Conservation (phyloP, 371 early-diverging fungal species). For the Funneliformis caledonium region DNA sequence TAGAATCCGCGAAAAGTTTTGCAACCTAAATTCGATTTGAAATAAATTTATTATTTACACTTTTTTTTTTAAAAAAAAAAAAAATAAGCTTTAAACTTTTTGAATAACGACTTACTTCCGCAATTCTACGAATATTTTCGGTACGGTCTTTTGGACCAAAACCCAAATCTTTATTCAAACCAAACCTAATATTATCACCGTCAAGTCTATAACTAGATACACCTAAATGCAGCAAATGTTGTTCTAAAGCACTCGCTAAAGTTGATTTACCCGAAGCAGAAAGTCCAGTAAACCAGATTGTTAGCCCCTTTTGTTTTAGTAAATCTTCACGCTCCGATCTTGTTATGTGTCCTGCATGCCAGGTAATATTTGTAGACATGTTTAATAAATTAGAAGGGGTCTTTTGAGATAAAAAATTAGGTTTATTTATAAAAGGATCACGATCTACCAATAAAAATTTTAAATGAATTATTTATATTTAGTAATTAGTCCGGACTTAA, state of each 20-base stretch:
- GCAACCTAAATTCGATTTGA: conserved; percentile 59
- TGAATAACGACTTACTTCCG: conserved; percentile 65
- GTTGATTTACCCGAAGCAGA: conserved; percentile 95
- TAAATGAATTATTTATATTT: no score
- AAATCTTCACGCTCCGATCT: conserved; percentile 74
- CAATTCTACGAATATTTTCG: conserved; percentile 93
- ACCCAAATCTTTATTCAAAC: conserved; percentile 92
- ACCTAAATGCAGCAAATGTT: conserved; percentile 75
- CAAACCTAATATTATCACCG: conserved; percentile 95
- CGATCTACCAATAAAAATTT: no score
- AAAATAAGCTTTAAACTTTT: background rate
- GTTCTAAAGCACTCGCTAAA: conserved; percentile 88
- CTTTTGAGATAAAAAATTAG: no score
- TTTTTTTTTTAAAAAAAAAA: background rate
- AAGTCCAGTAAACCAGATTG: conserved; percentile 94
- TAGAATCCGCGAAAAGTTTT: conserved; percentile 89
- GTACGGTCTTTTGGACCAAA: conserved; percentile 90
- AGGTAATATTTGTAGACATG: conserved; percentile 88
- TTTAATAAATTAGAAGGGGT: background rate
- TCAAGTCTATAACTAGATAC: conserved; percentile 86
- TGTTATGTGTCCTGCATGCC: conserved; percentile 84
- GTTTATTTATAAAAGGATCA: no score
- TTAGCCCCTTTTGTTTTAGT: conserved; percentile 69
- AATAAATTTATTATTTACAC: background rate
- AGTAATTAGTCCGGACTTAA: no score